Evolutionary conservation across 169 alveolate species (phyloP).

Genomic region (Cryptosporidium muris): DNA sequence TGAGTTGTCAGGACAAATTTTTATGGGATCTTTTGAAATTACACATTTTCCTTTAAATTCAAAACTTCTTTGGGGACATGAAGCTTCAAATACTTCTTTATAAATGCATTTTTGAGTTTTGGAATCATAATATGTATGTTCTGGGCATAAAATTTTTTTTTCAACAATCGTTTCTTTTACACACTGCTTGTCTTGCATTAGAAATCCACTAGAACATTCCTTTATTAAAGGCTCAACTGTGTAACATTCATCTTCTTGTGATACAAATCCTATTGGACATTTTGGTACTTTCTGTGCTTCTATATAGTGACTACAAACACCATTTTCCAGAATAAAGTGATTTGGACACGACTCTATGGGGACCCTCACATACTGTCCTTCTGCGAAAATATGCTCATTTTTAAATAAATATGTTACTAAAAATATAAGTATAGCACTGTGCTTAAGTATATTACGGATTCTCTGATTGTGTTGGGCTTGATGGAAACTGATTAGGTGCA

Average conservation of each 20-base stretch:
- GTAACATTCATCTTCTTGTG: conserved; percentile 44
- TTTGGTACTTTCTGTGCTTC: conserved; percentile 66
- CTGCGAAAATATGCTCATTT: background rate
- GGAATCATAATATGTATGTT: conserved; percentile 2
- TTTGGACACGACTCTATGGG: conserved; percentile 66
- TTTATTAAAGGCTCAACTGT: conserved; percentile 46
- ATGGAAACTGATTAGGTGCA: too few species aligned
- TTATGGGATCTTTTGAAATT: conserved; percentile 15
- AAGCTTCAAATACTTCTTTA: conserved; percentile 24
- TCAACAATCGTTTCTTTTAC: conserved; percentile 48
- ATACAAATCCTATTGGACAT: conserved; percentile 67
- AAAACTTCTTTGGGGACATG: conserved; percentile 55
- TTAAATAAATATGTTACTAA: too few species aligned
- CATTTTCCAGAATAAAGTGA: conserved; percentile 38
- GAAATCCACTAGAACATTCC: conserved; percentile 64
- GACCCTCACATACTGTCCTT: conserved; percentile 51
- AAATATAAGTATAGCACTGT: too few species aligned
- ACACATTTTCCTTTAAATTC: conserved; percentile 49
- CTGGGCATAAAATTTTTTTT: conserved; percentile 8
- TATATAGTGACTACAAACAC: conserved; percentile 52
- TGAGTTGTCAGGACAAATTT: conserved; percentile 27
- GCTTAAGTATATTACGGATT: too few species aligned
- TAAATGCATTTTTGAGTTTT: conserved; percentile 21
- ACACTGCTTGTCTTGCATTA: conserved; percentile 67
- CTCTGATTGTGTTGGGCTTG: too few species aligned